These are phyloP conservation scores for Takashimella koratensis DNA, from an alignment of 1,284 basidiomycete species.

Conservation along the genomic window DNA sequence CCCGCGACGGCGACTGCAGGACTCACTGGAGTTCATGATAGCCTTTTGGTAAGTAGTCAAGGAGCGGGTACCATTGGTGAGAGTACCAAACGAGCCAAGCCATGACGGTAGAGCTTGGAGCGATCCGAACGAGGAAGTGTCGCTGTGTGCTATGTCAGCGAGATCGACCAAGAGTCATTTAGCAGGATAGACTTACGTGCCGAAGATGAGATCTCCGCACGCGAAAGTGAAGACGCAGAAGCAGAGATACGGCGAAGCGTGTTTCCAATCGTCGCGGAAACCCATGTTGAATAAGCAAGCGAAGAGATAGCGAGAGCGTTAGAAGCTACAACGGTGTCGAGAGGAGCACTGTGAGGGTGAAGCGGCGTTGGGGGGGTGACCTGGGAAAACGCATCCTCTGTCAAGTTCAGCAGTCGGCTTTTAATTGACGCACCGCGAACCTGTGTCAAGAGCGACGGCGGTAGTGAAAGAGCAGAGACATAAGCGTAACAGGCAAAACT, in stretches of 20 bases:
- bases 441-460: too few species aligned
- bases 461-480: too few species aligned
- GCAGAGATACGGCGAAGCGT: slow-evolving; percentile 15
- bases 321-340: not conserved
- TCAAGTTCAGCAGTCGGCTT: too few species aligned
- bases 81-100: slow-evolving; percentile 12
- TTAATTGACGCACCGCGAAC: too few species aligned
- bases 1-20: not conserved
- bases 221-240: slow-evolving; percentile 15
- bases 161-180: not conserved
- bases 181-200: slow-evolving; percentile 12
- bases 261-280: slow-evolving; percentile 8
- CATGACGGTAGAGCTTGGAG: slow-evolving; percentile 24
- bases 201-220: slow-evolving; percentile 20
- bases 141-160: slow-evolving; percentile 7
- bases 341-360: not conserved
- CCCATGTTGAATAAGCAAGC: slow-evolving; percentile 3
- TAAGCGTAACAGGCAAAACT: too few species aligned
- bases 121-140: slow-evolving; percentile 19
- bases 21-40: slow-evolving; percentile 17
- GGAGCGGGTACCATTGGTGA: slow-evolving; percentile 4
- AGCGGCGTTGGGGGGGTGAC: not conserved
- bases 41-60: slow-evolving; percentile 15
- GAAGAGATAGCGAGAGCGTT: not conserved
- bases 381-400: not conserved